Evolutionary conservation across 768 basidiomycete genomes (phyloP).

Genomic region (Trametes cinnabarina): DNA sequence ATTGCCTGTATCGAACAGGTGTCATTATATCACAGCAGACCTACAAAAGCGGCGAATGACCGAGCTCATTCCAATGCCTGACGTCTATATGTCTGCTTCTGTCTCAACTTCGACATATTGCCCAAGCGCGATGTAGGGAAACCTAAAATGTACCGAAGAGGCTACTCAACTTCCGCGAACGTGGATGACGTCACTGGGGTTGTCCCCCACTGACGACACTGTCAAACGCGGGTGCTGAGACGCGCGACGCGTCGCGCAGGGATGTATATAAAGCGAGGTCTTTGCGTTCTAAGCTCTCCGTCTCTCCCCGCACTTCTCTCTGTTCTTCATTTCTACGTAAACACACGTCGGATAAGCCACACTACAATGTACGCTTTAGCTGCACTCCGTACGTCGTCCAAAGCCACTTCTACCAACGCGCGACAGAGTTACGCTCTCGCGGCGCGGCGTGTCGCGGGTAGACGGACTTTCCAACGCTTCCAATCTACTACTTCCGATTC

Average conservation of each 20-base stretch:
- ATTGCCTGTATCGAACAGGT: too few relatives aligned
- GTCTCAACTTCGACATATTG: too few relatives aligned
- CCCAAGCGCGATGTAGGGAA: background rate
- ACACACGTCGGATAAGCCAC: background rate
- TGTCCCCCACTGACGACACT: conserved; percentile 11
- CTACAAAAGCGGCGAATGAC: too few relatives aligned
- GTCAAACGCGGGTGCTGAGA: background rate
- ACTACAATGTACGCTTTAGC: conserved; percentile 6
- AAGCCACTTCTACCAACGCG: background rate
- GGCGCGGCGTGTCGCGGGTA: conserved; percentile 22
- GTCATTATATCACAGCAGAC: too few relatives aligned
- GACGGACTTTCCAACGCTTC: conserved; percentile 23
- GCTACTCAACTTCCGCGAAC: background rate
- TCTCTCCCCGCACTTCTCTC: background rate
- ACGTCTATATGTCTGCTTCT: too few relatives aligned
- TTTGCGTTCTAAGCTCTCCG: background rate
- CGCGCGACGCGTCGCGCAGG: background rate
- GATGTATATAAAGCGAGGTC: conserved; percentile 1
- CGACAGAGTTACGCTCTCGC: background rate
- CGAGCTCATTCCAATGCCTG: too few relatives aligned
- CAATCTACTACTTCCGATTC: conserved; percentile 22
- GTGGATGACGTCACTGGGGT: conserved; percentile 11
- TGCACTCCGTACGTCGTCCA: conserved; percentile 4
- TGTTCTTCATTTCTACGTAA: too few relatives aligned
- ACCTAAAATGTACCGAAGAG: background rate